These are phyloP conservation scores for Cercospora berteroae DNA, from an alignment of 2,329 filamentous ascomycete species.

Conservation along the genomic window DNA sequence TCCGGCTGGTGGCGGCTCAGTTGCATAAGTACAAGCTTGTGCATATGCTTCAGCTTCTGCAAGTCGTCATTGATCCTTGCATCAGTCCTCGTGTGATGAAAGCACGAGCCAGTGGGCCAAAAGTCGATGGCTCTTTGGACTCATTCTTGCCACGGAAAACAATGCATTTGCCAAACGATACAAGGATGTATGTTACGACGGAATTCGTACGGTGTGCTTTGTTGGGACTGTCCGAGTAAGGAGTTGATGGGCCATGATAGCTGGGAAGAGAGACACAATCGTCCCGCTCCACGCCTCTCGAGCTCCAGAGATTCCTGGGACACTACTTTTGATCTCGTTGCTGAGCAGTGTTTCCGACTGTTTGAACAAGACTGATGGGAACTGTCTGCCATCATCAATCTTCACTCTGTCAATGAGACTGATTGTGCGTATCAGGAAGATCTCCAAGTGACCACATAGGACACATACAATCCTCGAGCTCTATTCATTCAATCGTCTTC, in stretches of 20 bases:
- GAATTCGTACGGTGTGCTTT: not conserved
- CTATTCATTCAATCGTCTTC: not conserved
- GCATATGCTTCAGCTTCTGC: not conserved
- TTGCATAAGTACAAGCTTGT: not conserved
- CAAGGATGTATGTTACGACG: not conserved
- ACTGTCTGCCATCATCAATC: not conserved
- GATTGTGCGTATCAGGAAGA: not conserved
- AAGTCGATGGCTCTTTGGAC: not conserved
- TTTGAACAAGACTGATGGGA: not conserved
- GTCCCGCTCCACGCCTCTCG: not conserved
- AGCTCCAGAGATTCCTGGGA: not conserved
- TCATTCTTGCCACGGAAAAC: not conserved
- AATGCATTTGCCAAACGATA: not conserved
- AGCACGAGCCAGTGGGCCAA: not conserved
- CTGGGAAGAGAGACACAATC: not conserved
- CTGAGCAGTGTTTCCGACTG: not conserved
- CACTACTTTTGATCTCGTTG: not conserved
- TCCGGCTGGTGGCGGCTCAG: not conserved
- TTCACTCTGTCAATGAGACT: not conserved
- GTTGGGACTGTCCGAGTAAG: not conserved
- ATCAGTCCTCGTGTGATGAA: not conserved
- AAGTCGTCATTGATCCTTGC: not conserved
- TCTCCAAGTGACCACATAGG: not conserved
- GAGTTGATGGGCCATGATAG: not conserved
- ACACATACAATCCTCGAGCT: not conserved